Conservation (phyloP, 306 rosid species). For the Dryas alaskensis region DNA sequence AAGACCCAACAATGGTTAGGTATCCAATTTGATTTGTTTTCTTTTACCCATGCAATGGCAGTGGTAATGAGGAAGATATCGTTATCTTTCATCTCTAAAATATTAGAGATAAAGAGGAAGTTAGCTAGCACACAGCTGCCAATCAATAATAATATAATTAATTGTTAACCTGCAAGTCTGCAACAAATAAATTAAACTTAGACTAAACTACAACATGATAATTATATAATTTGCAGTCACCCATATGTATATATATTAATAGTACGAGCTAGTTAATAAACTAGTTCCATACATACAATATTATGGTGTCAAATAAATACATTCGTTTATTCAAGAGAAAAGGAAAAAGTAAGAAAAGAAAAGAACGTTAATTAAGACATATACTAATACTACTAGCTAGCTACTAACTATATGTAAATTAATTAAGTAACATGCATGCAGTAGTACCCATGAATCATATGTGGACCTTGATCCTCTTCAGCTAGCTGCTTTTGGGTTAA, state of each 20-base stretch:
- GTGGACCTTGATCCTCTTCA: conserved; percentile 11
- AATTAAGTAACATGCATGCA: not conserved
- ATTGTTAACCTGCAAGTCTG: too few relatives aligned
- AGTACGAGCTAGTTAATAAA: too few relatives aligned
- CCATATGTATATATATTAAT: too few relatives aligned
- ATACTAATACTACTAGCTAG: not conserved
- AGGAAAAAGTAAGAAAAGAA: not conserved
- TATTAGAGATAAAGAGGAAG: too few relatives aligned
- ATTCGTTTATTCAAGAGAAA: conserved; percentile 2
- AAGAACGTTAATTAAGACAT: not conserved
- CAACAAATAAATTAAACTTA: too few relatives aligned
- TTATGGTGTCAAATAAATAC: not conserved
- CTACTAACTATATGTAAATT: conserved; percentile 1
- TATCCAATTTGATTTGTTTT: not conserved
- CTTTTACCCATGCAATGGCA: not conserved
- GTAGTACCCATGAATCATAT: not conserved
- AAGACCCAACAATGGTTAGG: conserved; percentile 12
- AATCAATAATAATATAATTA: too few relatives aligned
- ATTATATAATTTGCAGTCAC: too few relatives aligned
- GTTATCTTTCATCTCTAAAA: not conserved
- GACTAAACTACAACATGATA: too few relatives aligned
- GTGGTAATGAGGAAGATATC: conserved; percentile 7
- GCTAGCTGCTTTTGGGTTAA: not conserved
- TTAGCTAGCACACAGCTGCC: too few relatives aligned
- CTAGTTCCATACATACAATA: not conserved